Evolutionary conservation across 83 land plant species (phyloP), one percentile per base, ranked within the genome.

Genomic region (Thuja plicata): DNA sequence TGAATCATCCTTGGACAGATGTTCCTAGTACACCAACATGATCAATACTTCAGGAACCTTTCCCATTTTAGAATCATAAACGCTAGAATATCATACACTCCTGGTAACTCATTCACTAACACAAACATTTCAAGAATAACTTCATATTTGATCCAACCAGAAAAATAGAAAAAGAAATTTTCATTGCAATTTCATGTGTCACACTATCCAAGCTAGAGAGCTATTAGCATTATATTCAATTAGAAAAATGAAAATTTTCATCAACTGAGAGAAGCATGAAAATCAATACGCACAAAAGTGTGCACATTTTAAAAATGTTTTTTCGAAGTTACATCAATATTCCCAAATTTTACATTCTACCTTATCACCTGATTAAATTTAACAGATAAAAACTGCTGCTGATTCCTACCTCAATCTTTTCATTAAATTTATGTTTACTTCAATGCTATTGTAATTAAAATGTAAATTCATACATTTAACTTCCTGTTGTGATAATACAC

Each of bases 1-100:
- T 70, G 99, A 98, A 93, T 98, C 99, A 91, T 98, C 99, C 91
- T 96, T 98, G 45, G 96, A 93, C 87, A 98, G 82, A 85, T 97
- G 91, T 81, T 94, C 99, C 99, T 98, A 87, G 9, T 74, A 77
- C 60, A 90, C 15, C 27, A 90, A 77, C 38, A 85, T 12, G 24
- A 45, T 4, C 24, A 35, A 38, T 40, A 66, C 37, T 40, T 86
- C 45, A 21, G 43, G 57, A 7, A 38, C 62, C 41, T 54, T 55
- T 8, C 40, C 57, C 73, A 55, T 55, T 17, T 55, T 55, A 40
- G 40, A 86, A 60, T 8, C 40, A 45, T 30, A 27, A n/a, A 3
- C 30, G 52, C 55, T 50, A 13, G 0, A n/a, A 45, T 83, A 6
- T 13, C 77, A 86, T 32, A 66, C 30, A 2, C n/a, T 30, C 43